These are phyloP conservation scores for Lepiota subincarnata DNA, from an alignment of 768 basidiomycete genomes.

Conservation along the genomic window DNA sequence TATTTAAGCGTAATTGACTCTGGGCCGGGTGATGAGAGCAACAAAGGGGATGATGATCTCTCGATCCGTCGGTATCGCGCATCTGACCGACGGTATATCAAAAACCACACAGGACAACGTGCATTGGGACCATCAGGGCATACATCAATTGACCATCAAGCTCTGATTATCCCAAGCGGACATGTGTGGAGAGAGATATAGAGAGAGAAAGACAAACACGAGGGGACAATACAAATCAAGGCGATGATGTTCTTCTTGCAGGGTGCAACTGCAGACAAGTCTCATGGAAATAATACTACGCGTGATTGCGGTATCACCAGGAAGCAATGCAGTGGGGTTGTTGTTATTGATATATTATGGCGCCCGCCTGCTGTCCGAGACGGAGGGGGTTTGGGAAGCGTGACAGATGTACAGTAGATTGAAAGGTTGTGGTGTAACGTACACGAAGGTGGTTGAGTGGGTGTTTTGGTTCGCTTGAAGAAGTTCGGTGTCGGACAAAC, in stretches of 20 bases:
- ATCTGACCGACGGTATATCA: slow-evolving; percentile 1
- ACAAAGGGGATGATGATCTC: not conserved
- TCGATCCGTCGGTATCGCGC: slow-evolving; percentile 8
- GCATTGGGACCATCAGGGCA: too few species aligned
- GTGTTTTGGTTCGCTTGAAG: not conserved
- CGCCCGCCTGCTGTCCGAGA: slow-evolving; percentile 3
- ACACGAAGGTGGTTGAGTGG: not conserved
- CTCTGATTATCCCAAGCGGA: not conserved
- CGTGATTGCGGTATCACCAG: not conserved
- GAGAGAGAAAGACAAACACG: not conserved
- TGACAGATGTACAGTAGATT: slow-evolving; percentile 3
- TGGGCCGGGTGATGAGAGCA: too few species aligned
- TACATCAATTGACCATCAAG: not conserved
- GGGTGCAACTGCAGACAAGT: not conserved
- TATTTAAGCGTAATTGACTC: too few species aligned
- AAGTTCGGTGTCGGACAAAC: not conserved
- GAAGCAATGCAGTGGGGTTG: not conserved
- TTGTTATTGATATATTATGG: not conserved
- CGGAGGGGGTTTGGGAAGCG: slow-evolving; percentile 4
- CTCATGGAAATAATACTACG: not conserved
- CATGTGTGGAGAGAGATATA: too few species aligned
- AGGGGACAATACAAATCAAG: not conserved
- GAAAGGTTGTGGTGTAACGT: not conserved
- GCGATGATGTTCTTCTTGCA: not conserved
- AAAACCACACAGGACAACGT: too few species aligned